A percentile compares a stretch with the other conserved stretches of the same genome.
Conservation (phyloP, 129 eudicot genomes). For the Centaurea solstitialis region DNA sequence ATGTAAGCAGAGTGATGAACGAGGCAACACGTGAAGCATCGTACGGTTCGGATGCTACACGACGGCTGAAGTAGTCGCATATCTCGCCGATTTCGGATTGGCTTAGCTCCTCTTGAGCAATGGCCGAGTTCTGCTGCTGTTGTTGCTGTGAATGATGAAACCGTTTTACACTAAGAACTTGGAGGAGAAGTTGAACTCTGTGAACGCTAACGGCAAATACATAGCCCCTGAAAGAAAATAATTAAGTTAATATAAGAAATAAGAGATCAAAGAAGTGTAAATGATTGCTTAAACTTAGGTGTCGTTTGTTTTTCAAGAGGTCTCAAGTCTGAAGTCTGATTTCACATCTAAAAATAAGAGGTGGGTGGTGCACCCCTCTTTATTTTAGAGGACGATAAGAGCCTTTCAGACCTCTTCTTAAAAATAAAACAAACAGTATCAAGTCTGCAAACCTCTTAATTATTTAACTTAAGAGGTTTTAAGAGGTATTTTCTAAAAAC, state of each 20-base stretch:
- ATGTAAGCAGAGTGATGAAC: constrained; percentile 87
- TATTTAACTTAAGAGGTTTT: too few relatives aligned
- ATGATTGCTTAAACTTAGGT: background rate
- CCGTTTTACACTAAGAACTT: constrained; percentile 91
- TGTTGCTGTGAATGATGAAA: constrained; percentile 89
- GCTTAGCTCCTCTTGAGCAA: constrained; percentile 78
- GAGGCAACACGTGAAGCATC: constrained; percentile 99
- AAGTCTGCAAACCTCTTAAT: too few relatives aligned
- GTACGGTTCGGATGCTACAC: constrained; percentile 99
- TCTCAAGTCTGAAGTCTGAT: too few relatives aligned
- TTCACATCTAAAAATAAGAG: too few relatives aligned
- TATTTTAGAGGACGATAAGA: too few relatives aligned
- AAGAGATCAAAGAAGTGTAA: too few relatives aligned
- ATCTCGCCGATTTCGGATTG: constrained; percentile 89
- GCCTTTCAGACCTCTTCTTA: too few relatives aligned
- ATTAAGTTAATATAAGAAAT: constrained; percentile 13
- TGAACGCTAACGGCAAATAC: constrained; percentile 99
- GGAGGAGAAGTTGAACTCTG: constrained; percentile 97
- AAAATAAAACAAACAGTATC: too few relatives aligned
- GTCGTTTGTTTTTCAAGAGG: too few relatives aligned
- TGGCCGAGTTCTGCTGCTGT: constrained; percentile 65
- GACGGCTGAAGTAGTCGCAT: constrained; percentile 96
- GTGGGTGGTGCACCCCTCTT: too few relatives aligned
- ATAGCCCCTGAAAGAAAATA: constrained; percentile 67
- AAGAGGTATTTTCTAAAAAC: too few relatives aligned